Percentiles rank a stretch among this genome's conserved stretches.
Conservation (phyloP, 208 protist genomes). For the Trypanosomatidae sp. region DNA sequence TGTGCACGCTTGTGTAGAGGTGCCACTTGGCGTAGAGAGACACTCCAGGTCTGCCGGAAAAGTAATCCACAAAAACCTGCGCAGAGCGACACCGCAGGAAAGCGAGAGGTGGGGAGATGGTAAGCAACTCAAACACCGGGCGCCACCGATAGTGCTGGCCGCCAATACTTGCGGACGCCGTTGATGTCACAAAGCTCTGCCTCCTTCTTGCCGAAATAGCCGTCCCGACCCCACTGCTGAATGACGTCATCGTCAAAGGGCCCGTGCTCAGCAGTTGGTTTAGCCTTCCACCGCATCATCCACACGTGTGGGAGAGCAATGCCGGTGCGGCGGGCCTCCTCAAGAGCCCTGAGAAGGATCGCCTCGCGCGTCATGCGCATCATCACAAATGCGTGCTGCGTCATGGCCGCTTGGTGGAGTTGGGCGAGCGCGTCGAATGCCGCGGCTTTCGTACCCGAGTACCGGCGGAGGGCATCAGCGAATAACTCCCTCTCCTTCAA, state of each 20-base stretch:
- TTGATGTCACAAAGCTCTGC: conserved; percentile 36
- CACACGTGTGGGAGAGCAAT: conserved; percentile 21
- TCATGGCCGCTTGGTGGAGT: conserved; percentile 23
- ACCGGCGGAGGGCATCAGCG: conserved; percentile 25
- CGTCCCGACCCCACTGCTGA: conserved; percentile 27
- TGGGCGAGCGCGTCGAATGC: conserved; percentile 26
- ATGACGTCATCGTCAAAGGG: conserved; percentile 30
- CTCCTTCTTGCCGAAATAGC: conserved; percentile 40
- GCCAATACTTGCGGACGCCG: conserved; percentile 9
- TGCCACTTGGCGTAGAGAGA: background rate
- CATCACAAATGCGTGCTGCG: conserved; percentile 37
- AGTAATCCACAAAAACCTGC: background rate
- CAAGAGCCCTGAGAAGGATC: conserved; percentile 29
- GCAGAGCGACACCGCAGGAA: background rate
- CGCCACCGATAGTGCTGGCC: conserved; percentile 10
- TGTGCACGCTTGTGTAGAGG: background rate
- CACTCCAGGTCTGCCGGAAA: background rate
- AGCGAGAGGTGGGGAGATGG: background rate
- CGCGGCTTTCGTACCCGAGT: conserved; percentile 8
- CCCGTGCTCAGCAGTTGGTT: conserved; percentile 24
- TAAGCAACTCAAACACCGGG: background rate
- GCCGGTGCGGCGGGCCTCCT: conserved; percentile 15
- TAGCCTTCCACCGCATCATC: conserved; percentile 36
- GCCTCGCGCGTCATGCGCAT: conserved; percentile 41
- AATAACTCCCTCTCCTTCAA: conserved; percentile 32